phyloP scores from a whole-genome alignment of 2,329 filamentous ascomycete genomes.

The Cytospora chrysosperma region DNA sequence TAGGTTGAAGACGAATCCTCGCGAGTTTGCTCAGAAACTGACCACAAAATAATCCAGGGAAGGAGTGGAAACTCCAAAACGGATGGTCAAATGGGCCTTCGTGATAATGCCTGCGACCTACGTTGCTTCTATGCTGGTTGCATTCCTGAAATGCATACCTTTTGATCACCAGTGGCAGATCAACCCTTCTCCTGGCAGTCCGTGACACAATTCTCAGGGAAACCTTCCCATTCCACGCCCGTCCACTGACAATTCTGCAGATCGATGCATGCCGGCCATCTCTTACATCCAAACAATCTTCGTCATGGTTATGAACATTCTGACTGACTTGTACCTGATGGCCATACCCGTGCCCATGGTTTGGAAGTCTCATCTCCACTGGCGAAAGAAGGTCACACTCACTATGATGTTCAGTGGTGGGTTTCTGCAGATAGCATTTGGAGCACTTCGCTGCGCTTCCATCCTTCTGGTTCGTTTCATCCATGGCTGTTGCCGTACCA shows the following conservation, averaged over 20 bases:
- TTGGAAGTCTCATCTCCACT: constrained; percentile 44
- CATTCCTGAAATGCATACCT: constrained; percentile 45
- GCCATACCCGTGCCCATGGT: constrained; percentile 50
- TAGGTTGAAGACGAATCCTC: constrained; percentile 30
- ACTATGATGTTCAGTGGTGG: constrained; percentile 50
- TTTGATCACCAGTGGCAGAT: constrained; percentile 51
- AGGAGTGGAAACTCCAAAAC: constrained; percentile 39
- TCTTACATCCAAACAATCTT: constrained; percentile 46
- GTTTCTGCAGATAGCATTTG: constrained; percentile 49
- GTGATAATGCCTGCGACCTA: constrained; percentile 43
- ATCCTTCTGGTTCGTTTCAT: constrained; percentile 38
- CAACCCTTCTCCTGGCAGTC: constrained; percentile 47
- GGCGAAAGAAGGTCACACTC: constrained; percentile 43
- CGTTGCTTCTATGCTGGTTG: constrained; percentile 43
- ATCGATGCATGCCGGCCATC: constrained; percentile 46
- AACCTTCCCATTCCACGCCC: neutral
- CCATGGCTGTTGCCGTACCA: neutral
- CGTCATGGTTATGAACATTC: constrained; percentile 46
- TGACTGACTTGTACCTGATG: constrained; percentile 50
- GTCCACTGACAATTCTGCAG: neutral
- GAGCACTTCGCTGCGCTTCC: constrained; percentile 48
- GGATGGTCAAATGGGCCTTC: constrained; percentile 42
- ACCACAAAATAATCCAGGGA: constrained; percentile 31
- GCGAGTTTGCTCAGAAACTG: fast-evolving
- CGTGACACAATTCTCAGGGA: constrained; percentile 26